Percentiles rank a stretch among this genome's conserved stretches.
Evolutionary conservation across 2,329 filamentous ascomycete species (phyloP).

Genomic region (Fusarium abutilonis): DNA sequence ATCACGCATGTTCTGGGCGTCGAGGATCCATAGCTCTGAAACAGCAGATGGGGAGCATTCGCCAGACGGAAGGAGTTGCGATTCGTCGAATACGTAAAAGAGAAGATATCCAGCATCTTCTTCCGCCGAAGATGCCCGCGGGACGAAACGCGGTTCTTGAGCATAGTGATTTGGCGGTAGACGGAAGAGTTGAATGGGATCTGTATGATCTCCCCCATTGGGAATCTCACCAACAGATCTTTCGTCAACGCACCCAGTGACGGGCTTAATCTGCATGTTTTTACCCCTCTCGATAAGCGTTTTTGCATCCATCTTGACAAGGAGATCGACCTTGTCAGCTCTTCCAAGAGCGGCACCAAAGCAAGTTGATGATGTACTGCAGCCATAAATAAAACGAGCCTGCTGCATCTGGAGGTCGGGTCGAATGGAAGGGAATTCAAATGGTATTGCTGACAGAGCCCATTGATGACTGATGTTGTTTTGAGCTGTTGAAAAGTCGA

Average conservation of each 20-base stretch:
- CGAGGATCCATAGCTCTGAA: conserved; percentile 75
- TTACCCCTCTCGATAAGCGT: conserved; percentile 64
- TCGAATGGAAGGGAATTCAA: conserved; percentile 73
- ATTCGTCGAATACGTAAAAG: conserved; percentile 76
- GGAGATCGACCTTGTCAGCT: conserved; percentile 71
- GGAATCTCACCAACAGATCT: conserved; percentile 65
- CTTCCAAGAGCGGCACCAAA: conserved; percentile 70
- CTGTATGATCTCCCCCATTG: conserved; percentile 54
- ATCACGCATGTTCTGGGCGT: conserved; percentile 69
- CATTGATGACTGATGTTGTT: conserved; percentile 68
- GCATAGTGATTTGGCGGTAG: conserved; percentile 70
- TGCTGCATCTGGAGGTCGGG: conserved; percentile 64
- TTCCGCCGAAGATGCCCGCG: conserved; percentile 50
- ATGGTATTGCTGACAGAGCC: conserved; percentile 70
- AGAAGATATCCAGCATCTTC: conserved; percentile 76
- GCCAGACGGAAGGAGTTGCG: conserved; percentile 64
- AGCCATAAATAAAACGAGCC: conserved; percentile 73
- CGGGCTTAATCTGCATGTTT: conserved; percentile 54
- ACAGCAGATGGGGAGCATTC: conserved; percentile 56
- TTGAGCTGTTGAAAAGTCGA: conserved; percentile 54
- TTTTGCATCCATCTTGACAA: conserved; percentile 69
- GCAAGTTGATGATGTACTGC: conserved; percentile 65
- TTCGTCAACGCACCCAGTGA: conserved; percentile 71
- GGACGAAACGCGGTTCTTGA: conserved; percentile 74
- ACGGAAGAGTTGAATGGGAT: conserved; percentile 69